Evolutionary conservation across 2,329 filamentous ascomycete genomes (phyloP).

Genomic region (Berkeleyomyces rouxiae): DNA sequence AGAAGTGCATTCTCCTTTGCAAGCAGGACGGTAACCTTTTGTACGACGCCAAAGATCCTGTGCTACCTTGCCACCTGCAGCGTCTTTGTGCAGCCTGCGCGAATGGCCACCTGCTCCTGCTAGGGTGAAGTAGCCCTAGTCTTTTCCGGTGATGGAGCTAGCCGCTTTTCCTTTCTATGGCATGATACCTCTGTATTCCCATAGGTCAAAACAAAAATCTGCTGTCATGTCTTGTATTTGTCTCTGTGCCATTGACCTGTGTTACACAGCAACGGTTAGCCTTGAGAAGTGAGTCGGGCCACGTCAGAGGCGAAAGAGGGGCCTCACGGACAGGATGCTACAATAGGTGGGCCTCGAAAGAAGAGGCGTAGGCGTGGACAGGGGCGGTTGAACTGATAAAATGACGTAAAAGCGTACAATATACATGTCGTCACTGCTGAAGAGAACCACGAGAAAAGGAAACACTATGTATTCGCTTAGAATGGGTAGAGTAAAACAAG

Average conservation of each 20-base stretch:
- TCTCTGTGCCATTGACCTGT: not conserved
- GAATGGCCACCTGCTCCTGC: not conserved
- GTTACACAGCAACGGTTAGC: not conserved
- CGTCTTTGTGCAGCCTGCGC: not conserved
- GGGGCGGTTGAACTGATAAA: not conserved
- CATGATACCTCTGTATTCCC: too few relatives aligned
- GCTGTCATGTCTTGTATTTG: not conserved
- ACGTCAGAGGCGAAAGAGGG: not conserved
- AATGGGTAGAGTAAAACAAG: not conserved
- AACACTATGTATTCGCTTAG: slow-evolving; percentile 1
- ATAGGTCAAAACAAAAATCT: not conserved
- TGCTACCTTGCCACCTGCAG: not conserved
- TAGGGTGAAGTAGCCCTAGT: not conserved
- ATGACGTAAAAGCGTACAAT: not conserved
- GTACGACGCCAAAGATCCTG: not conserved
- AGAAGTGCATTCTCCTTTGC: not conserved
- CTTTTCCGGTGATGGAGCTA: not conserved
- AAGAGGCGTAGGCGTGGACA: not conserved
- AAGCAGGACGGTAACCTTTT: not conserved
- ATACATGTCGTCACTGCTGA: not conserved
- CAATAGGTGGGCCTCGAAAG: not conserved
- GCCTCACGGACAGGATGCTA: not conserved
- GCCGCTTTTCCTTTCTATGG: too few relatives aligned
- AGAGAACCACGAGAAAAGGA: slow-evolving; percentile 1
- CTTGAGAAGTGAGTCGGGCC: not conserved